Conservation (phyloP, 495 filamentous ascomycete species). For the Penicillium parvum region DNA sequence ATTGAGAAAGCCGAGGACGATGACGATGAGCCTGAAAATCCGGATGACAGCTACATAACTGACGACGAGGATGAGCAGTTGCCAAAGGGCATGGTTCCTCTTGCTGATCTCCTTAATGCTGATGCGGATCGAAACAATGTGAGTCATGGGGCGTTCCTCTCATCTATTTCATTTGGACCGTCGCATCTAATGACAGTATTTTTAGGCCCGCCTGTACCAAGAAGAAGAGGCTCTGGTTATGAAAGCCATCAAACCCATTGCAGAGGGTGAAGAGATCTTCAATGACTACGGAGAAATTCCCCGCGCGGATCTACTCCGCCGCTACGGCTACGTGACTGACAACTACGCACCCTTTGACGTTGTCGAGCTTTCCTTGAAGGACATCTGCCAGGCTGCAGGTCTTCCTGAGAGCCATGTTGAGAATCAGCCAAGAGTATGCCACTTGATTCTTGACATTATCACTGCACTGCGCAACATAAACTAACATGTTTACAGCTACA, state of each 20-base stretch:
- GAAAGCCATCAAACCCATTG: conserved; percentile 61
- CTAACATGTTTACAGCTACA: conserved; percentile 29
- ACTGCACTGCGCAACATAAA: conserved; percentile 8
- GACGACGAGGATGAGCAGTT: conserved; percentile 63
- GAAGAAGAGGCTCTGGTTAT: conserved; percentile 61
- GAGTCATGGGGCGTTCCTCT: conserved; percentile 11
- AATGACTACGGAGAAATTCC: conserved; percentile 89
- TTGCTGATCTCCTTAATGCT: conserved; percentile 91
- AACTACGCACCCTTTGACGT: conserved; percentile 78
- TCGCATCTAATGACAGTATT: background rate
- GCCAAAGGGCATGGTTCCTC: conserved; percentile 81
- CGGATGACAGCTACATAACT: conserved; percentile 62
- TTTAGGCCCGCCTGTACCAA: conserved; percentile 64
- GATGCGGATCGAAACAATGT: conserved; percentile 81
- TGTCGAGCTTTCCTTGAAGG: conserved; percentile 61
- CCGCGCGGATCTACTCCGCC: conserved; percentile 72
- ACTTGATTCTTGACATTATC: background rate
- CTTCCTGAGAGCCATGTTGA: conserved; percentile 37
- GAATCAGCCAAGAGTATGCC: conserved; percentile 41
- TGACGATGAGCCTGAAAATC: conserved; percentile 48
- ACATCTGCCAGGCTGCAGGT: conserved; percentile 49
- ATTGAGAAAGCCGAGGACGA: conserved; percentile 57
- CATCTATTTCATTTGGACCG: background rate
- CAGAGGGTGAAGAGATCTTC: conserved; percentile 72
- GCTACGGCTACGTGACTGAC: conserved; percentile 83